These are phyloP conservation scores for Pythium scleroteichum DNA, from an alignment of 352 stramenopile genomes.

Conservation along the genomic window DNA sequence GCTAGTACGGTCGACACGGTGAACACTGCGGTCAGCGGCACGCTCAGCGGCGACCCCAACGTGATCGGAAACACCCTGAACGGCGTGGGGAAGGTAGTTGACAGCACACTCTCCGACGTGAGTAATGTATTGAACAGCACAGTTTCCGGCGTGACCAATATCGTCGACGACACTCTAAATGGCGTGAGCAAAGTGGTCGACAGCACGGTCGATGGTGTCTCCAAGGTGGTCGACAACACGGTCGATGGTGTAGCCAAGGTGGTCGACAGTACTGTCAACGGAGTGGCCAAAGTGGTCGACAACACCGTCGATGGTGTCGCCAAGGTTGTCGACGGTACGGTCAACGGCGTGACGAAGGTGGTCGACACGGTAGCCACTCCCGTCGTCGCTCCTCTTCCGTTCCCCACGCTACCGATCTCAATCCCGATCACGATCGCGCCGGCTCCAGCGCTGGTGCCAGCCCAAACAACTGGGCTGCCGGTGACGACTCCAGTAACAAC, in stretches of 20 bases:
- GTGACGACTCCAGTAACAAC: background rate
- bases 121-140: background rate
- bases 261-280: background rate
- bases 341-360: background rate
- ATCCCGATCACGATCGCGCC: background rate
- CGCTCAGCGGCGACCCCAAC: background rate
- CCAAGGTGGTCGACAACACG: background rate
- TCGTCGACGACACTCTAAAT: background rate
- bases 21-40: background rate
- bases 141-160: background rate
- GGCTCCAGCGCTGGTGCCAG: background rate
- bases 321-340: background rate
- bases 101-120: background rate
- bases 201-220: background rate
- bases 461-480: background rate
- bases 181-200: background rate
- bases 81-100: background rate
- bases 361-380: background rate
- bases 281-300: background rate
- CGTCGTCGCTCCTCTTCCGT: background rate
- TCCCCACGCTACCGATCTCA: background rate
- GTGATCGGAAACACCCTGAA: background rate
- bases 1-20: conserved; percentile 1
- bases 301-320: background rate
- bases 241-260: background rate